Percentiles rank a stretch among this genome's conserved stretches.
phyloP scores from a whole-genome alignment of 2,329 filamentous ascomycete genomes.

The Monosporascus sp. region DNA sequence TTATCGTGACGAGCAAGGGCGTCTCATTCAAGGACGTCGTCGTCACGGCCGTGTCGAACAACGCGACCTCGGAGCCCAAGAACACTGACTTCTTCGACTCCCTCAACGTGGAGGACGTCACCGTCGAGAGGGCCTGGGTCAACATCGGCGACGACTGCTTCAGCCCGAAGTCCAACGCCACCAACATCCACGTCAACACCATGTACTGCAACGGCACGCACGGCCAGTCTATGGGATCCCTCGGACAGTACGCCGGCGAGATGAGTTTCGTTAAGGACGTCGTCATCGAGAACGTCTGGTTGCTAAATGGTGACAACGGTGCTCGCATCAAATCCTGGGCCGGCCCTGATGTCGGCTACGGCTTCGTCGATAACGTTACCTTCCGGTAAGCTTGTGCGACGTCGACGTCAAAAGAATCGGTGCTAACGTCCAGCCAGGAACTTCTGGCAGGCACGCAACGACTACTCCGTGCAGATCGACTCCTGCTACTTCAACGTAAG shows the following conservation, averaged over 20 bases:
- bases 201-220: slow-evolving; percentile 57
- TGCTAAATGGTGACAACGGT: slow-evolving; percentile 47
- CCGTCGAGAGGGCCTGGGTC: slow-evolving; percentile 44
- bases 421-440: slow-evolving; percentile 33
- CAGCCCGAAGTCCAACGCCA: slow-evolving; percentile 55
- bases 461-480: slow-evolving; percentile 53
- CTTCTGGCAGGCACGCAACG: slow-evolving; percentile 54
- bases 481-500: slow-evolving; percentile 59
- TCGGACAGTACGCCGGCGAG: slow-evolving; percentile 52
- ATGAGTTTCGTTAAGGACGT: slow-evolving; percentile 52
- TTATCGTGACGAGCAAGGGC: slow-evolving; percentile 52
- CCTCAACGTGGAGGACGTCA: slow-evolving; percentile 49
- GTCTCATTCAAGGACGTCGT: slow-evolving; percentile 49
- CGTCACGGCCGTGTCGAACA: slow-evolving; percentile 47
- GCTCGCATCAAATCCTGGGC: slow-evolving; percentile 60
- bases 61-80: slow-evolving; percentile 42
- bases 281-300: slow-evolving; percentile 53
- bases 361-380: slow-evolving; percentile 57
- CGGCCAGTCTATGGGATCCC: slow-evolving; percentile 52
- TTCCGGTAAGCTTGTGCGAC: slow-evolving; percentile 31
- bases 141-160: slow-evolving; percentile 58
- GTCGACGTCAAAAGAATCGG: neutral
- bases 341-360: slow-evolving; percentile 51
- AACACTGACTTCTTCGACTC: slow-evolving; percentile 62
- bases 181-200: slow-evolving; percentile 52